A percentile compares a stretch with the other conserved stretches of the same genome.
Conservation (phyloP, 129 eudicot genomes). For the Flaveria robusta region DNA sequence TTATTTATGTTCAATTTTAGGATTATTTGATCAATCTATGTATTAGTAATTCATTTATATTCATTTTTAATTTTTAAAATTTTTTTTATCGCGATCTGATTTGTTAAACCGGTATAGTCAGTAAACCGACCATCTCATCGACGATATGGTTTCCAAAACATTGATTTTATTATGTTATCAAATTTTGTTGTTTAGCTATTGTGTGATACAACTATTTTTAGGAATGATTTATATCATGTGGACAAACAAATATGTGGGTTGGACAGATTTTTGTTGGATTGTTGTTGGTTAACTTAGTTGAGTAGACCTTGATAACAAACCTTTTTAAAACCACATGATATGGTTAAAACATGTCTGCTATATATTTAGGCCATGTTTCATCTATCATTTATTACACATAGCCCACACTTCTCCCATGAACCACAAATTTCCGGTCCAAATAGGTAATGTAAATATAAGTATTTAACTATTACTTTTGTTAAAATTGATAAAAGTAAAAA, state of each 20-base stretch:
- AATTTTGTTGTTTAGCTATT: background rate
- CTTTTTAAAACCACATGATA: constrained; percentile 28
- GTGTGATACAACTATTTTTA: background rate
- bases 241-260: constrained; percentile 16
- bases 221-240: background rate
- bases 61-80: too few relatives aligned
- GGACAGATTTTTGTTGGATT: constrained; percentile 19
- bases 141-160: background rate
- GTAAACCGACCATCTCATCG: too few relatives aligned
- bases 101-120: too few relatives aligned
- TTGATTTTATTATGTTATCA: background rate
- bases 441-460: too few relatives aligned
- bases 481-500: too few relatives aligned
- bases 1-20: too few relatives aligned
- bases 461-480: too few relatives aligned
- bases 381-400: constrained; percentile 4
- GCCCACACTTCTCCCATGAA: constrained; percentile 19
- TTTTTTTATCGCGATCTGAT: too few relatives aligned
- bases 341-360: constrained; percentile 40
- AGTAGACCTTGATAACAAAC: constrained; percentile 32
- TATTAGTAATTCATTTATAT: too few relatives aligned
- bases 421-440: background rate
- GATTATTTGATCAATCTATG: too few relatives aligned
- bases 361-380: constrained; percentile 32
- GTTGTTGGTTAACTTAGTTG: constrained; percentile 15